These are phyloP conservation scores for Plenodomus biglobosus DNA, from an alignment of 2,329 filamentous ascomycete genomes.

Conservation along the genomic window DNA sequence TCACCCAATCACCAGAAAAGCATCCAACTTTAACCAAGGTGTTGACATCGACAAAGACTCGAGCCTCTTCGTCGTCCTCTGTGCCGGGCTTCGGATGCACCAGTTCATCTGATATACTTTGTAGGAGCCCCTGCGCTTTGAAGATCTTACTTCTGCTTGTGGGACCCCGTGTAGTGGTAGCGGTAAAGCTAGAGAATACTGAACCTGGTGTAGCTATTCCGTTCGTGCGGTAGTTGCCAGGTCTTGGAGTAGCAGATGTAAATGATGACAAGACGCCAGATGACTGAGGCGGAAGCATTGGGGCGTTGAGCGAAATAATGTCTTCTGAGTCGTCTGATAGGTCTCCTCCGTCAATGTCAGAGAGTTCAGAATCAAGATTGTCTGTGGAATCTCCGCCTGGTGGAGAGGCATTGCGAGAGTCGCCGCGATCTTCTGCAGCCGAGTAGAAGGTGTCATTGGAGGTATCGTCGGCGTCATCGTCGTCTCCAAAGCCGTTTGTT, in stretches of 20 bases:
- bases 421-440: constrained; percentile 71
- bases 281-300: constrained; percentile 73
- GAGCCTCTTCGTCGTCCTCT: constrained; percentile 83
- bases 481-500: constrained; percentile 61
- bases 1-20: constrained; percentile 97
- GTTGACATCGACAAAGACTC: constrained; percentile 86
- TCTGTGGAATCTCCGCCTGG: constrained; percentile 47
- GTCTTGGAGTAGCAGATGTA: constrained; percentile 78
- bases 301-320: constrained; percentile 85
- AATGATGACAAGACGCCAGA: constrained; percentile 79
- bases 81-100: constrained; percentile 80
- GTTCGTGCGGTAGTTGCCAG: constrained; percentile 68
- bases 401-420: constrained; percentile 44
- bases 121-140: constrained; percentile 76
- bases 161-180: constrained; percentile 73
- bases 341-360: constrained; percentile 68
- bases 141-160: constrained; percentile 76
- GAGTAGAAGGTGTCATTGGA: constrained; percentile 92
- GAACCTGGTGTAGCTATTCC: constrained; percentile 82
- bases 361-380: constrained; percentile 59
- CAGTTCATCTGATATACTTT: constrained; percentile 71
- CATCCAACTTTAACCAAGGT: constrained; percentile 87
- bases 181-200: constrained; percentile 84
- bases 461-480: constrained; percentile 81
- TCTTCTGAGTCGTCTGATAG: constrained; percentile 92